phyloP scores from a whole-genome alignment of 139 green algal genomes.

The Trebouxia sp. region DNA sequence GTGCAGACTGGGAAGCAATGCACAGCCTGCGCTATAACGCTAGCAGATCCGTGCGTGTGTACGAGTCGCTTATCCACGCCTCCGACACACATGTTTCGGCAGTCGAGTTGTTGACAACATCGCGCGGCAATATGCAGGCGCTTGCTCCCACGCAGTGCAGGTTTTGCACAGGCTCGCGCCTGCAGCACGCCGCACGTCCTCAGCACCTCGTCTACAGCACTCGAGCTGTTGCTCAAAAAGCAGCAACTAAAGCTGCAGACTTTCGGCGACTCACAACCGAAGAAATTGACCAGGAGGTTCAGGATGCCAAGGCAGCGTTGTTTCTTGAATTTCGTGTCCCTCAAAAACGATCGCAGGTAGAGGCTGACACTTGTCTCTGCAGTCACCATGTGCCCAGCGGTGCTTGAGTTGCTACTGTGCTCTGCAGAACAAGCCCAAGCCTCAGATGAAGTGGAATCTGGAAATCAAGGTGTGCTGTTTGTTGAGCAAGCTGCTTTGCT shows the following conservation, averaged over 20 bases:
- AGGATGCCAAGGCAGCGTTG: neutral
- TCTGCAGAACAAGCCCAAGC: neutral
- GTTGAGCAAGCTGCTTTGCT: neutral
- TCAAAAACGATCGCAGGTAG: neutral
- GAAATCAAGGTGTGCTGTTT: neutral
- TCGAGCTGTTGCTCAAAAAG: neutral
- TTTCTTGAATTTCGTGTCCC: neutral
- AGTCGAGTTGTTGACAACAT: too few relatives aligned
- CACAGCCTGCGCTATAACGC: too few relatives aligned
- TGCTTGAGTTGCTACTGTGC: neutral
- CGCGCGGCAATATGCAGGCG: too few relatives aligned
- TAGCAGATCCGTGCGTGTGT: too few relatives aligned
- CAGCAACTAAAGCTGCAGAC: neutral
- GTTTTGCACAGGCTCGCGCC: too few relatives aligned
- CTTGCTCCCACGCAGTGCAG: too few relatives aligned
- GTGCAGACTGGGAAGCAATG: too few relatives aligned
- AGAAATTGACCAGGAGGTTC: neutral
- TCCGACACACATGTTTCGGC: too few relatives aligned
- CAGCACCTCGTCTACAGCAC: too few relatives aligned
- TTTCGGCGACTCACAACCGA: neutral
- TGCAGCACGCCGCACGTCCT: too few relatives aligned
- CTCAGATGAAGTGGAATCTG: neutral
- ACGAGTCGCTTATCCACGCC: too few relatives aligned
- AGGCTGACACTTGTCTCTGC: neutral
- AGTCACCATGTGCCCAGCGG: neutral